phyloP scores from a whole-genome alignment of 2,329 filamentous ascomycete genomes.

The Apiospora sp. region DNA sequence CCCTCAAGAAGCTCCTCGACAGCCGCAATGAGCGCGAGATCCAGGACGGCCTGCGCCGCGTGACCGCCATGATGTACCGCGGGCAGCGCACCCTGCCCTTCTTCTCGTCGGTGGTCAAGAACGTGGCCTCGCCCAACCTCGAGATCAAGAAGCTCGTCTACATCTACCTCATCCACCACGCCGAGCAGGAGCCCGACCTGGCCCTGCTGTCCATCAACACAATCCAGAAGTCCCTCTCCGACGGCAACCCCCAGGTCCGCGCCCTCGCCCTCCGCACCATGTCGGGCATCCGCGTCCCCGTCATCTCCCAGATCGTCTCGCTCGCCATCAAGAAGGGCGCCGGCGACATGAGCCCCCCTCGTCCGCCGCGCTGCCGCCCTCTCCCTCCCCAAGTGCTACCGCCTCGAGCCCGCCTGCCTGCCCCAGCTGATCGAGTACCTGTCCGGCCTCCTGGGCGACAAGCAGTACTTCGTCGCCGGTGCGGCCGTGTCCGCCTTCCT shows the following conservation, averaged over 20 bases:
- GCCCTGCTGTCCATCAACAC: constrained; percentile 97
- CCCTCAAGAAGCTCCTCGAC: constrained; percentile 94
- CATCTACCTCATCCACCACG: constrained; percentile 96
- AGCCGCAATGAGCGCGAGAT: constrained; percentile 93
- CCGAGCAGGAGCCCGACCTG: constrained; percentile 94
- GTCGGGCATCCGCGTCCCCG: constrained; percentile 95
- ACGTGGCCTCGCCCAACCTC: constrained; percentile 90
- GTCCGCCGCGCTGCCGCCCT: constrained; percentile 93
- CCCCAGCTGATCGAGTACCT: constrained; percentile 88
- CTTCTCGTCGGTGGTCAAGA: constrained; percentile 99
- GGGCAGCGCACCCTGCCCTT: constrained; percentile 87
- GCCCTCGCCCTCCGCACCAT: constrained; percentile 94
- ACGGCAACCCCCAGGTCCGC: constrained; percentile 88
- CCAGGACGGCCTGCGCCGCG: constrained; percentile 86
- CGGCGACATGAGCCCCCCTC: constrained; percentile 92
- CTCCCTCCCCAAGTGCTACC: constrained; percentile 95
- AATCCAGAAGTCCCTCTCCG: constrained; percentile 96
- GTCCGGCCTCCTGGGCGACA: constrained; percentile 80
- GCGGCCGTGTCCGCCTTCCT: constrained; percentile 90
- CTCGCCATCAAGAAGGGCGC: constrained; percentile 93
- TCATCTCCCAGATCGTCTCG: constrained; percentile 97
- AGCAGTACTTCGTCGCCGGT: constrained; percentile 95
- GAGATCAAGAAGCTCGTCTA: constrained; percentile 99
- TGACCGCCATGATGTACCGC: constrained; percentile 95
- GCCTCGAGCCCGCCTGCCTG: constrained; percentile 83